Conservation (phyloP, 2,329 filamentous ascomycete species). For the Ophiostoma tasmaniense region DNA sequence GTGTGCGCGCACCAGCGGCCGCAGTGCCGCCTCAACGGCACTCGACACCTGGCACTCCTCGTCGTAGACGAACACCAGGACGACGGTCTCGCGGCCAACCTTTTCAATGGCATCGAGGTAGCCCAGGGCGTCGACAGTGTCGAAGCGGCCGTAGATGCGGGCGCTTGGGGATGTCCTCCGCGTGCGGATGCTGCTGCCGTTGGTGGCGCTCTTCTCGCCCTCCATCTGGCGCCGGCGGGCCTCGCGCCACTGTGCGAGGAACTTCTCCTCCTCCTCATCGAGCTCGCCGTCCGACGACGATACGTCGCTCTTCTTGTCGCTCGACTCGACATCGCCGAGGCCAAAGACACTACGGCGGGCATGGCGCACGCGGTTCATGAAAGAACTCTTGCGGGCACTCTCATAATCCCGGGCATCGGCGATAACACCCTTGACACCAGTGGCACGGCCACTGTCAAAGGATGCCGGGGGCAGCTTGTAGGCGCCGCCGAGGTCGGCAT, state of each 20-base stretch:
- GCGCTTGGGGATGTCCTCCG: conserved; percentile 68
- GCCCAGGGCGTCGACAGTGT: conserved; percentile 78
- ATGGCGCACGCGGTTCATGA: conserved; percentile 43
- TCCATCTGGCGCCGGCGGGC: conserved; percentile 70
- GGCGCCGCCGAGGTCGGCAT: conserved; percentile 32
- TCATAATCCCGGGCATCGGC: conserved; percentile 73
- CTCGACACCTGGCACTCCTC: conserved; percentile 71
- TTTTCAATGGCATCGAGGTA: conserved; percentile 97
- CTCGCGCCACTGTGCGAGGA: conserved; percentile 79
- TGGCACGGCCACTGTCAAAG: conserved; percentile 62
- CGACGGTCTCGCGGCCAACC: conserved; percentile 67
- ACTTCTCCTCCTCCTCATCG: conserved; percentile 65
- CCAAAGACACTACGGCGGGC: conserved; percentile 50
- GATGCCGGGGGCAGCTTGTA: conserved; percentile 54
- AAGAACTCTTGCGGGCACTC: conserved; percentile 51
- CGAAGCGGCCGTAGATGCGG: conserved; percentile 68
- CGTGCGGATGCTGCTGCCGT: conserved; percentile 38
- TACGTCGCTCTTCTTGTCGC: conserved; percentile 32
- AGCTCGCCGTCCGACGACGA: conserved; percentile 36
- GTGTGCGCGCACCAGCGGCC: conserved; percentile 63
- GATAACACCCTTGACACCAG: conserved; percentile 80
- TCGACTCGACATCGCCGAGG: conserved; percentile 25
- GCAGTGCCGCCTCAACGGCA: conserved; percentile 69
- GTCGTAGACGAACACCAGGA: conserved; percentile 92
- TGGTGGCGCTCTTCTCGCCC: conserved; percentile 37